These are phyloP conservation scores for Beauveria medogensis DNA, from an alignment of 2,329 filamentous ascomycete genomes.

Conservation along the genomic window DNA sequence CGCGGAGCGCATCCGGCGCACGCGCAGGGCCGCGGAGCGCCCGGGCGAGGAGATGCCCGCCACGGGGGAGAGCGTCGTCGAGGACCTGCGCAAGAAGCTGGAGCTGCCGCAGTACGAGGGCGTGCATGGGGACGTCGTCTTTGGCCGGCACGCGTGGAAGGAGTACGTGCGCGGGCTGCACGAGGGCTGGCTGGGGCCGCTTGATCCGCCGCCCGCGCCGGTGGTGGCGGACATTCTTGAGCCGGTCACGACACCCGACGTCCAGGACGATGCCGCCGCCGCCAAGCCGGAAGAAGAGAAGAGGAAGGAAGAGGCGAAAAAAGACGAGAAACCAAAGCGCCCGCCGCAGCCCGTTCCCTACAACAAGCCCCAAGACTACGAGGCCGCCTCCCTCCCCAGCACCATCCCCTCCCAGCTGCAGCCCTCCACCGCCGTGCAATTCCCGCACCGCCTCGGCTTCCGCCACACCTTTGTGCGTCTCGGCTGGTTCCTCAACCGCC, in stretches of 20 bases:
- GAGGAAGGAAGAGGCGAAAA: constrained; percentile 32
- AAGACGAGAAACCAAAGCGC: constrained; percentile 44
- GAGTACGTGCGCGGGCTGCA: constrained; percentile 91
- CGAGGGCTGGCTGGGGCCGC: constrained; percentile 89
- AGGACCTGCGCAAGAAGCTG: constrained; percentile 54
- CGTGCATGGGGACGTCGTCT: constrained; percentile 72
- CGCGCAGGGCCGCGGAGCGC: constrained; percentile 50
- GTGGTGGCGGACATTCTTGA: constrained; percentile 15
- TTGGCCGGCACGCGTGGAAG: constrained; percentile 93
- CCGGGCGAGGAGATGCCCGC: constrained; percentile 40
- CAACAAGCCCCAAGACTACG: constrained; percentile 66
- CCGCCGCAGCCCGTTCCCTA: constrained; percentile 62
- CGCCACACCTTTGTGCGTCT: constrained; percentile 80
- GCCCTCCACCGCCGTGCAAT: constrained; percentile 62
- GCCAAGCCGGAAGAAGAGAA: constrained; percentile 19
- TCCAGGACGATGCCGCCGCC: constrained; percentile 17
- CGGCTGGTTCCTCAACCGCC: constrained; percentile 78
- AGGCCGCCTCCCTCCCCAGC: constrained; percentile 53
- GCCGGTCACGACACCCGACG: constrained; percentile 13
- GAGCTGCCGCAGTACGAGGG: constrained; percentile 66
- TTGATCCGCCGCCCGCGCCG: constrained; percentile 49
- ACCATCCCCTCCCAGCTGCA: constrained; percentile 63
- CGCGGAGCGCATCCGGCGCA: constrained; percentile 76
- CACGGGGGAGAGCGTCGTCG: constrained; percentile 47
- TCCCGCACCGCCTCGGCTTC: constrained; percentile 90